A percentile compares a stretch with the other conserved stretches of the same genome.
These are phyloP conservation scores for Ophiosphaerella herpotricha DNA, from an alignment of 2,329 filamentous ascomycete genomes.

Conservation along the genomic window DNA sequence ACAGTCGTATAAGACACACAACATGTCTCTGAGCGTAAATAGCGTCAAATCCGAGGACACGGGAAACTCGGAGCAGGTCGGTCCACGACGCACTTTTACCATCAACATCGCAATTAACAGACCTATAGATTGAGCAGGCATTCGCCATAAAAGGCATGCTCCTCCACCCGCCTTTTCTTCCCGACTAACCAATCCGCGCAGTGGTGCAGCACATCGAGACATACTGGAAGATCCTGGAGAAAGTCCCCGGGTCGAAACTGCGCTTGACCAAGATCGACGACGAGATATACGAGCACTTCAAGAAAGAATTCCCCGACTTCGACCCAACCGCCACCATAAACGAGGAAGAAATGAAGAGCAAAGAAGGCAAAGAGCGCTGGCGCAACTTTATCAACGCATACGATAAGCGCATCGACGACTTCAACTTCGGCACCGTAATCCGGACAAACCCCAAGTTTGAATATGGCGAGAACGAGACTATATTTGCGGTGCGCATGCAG, in stretches of 20 bases:
- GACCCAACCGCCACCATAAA: constrained; percentile 79
- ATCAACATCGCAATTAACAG: constrained; percentile 15
- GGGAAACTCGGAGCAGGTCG: constrained; percentile 71
- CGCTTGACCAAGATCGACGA: constrained; percentile 94
- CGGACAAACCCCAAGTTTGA: constrained; percentile 77
- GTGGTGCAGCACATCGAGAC: constrained; percentile 95
- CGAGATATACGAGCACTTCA: constrained; percentile 90
- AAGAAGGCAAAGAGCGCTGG: constrained; percentile 91
- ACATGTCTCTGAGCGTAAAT: constrained; percentile 42
- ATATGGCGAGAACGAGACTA: constrained; percentile 86
- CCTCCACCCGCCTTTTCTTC: neutral
- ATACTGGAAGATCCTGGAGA: constrained; percentile 95
- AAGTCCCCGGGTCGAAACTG: constrained; percentile 83
- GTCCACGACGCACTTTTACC: constrained; percentile 35
- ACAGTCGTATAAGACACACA: constrained; percentile 1
- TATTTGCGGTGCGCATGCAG: constrained; percentile 85
- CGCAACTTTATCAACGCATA: constrained; percentile 91
- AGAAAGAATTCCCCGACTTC: constrained; percentile 88
- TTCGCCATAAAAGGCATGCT: constrained; percentile 90
- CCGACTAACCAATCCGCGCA: constrained; percentile 34
- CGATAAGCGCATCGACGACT: constrained; percentile 94
- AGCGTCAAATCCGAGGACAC: constrained; percentile 60
- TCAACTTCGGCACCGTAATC: constrained; percentile 96
- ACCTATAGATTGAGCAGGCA: constrained; percentile 88
- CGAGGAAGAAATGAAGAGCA: constrained; percentile 98